Conservation (phyloP, 768 basidiomycete genomes). For the Boletales sp. region DNA sequence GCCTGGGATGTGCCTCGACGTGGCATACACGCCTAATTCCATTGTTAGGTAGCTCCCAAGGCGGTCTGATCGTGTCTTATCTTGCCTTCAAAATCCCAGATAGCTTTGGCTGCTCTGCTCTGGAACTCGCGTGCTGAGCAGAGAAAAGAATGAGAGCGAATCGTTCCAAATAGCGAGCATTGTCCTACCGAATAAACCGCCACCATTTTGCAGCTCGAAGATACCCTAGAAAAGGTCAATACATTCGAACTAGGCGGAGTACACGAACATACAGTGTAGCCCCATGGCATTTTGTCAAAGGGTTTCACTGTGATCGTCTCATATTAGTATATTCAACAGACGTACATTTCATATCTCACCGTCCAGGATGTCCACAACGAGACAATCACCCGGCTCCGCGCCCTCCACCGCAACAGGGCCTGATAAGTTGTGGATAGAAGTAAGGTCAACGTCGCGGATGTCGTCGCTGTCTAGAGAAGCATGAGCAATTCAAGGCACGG, state of each 20-base stretch:
- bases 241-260: too few relatives aligned
- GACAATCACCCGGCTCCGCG: conserved; percentile 74
- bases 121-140: conserved; percentile 58
- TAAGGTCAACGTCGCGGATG: conserved; percentile 60
- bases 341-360: conserved; percentile 32
- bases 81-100: conserved; percentile 73
- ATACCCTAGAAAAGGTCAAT: conserved; percentile 49
- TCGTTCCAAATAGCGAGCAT: background rate
- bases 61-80: background rate
- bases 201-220: conserved; percentile 70
- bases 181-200: conserved; percentile 61
- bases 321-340: background rate
- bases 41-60: background rate
- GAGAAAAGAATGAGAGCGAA: background rate
- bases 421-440: conserved; percentile 68
- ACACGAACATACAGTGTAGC: conserved; percentile 53
- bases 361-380: conserved; percentile 79
- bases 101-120: conserved; percentile 70
- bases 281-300: conserved; percentile 79
- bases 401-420: conserved; percentile 74
- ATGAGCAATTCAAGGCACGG: background rate
- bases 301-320: conserved; percentile 43
- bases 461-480: conserved; percentile 55
- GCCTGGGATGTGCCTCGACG: conserved; percentile 74
- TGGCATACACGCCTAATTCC: conserved; percentile 57